A percentile compares a stretch with the other conserved stretches of the same genome.
These are phyloP conservation scores for Selaginella tamariscina DNA, from an alignment of 75 land plant genomes.

Conservation along the genomic window DNA sequence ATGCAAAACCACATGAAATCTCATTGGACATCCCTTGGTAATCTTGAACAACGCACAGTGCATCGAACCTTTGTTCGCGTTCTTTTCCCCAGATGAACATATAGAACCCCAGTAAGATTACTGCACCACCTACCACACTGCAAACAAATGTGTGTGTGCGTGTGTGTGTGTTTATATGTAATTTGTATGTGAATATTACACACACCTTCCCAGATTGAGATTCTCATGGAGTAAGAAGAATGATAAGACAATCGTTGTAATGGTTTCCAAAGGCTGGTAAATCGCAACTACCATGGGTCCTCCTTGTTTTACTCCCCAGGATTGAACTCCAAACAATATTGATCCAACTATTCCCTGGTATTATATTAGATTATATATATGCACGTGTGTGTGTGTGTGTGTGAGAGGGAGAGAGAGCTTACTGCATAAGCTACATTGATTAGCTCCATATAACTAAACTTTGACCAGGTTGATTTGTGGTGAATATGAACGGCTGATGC, in stretches of 20 bases:
- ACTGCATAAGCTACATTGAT: not conserved
- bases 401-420: not conserved
- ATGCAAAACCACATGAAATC: no score
- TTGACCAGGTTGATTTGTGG: not conserved
- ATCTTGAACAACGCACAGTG: not conserved
- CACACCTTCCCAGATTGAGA: not conserved
- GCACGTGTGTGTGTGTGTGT: no score
- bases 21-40: not conserved
- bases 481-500: not conserved
- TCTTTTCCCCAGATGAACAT: not conserved
- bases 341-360: not conserved
- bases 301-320: slow-evolving; percentile 1
- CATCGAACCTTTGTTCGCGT: not conserved
- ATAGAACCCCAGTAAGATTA: not conserved
- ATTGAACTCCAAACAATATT: not conserved
- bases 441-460: not conserved
- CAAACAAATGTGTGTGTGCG: not conserved
- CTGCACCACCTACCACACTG: not conserved
- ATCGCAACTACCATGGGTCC: not conserved
- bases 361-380: not conserved
- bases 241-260: not conserved
- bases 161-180: no score
- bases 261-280: not conserved
- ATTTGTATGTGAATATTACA: no score
- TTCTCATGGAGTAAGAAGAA: not conserved